Percentiles rank a stretch among this genome's conserved stretches.
These are phyloP conservation scores for Acer yangbiense DNA, from an alignment of 345 rosid species.

Conservation along the genomic window DNA sequence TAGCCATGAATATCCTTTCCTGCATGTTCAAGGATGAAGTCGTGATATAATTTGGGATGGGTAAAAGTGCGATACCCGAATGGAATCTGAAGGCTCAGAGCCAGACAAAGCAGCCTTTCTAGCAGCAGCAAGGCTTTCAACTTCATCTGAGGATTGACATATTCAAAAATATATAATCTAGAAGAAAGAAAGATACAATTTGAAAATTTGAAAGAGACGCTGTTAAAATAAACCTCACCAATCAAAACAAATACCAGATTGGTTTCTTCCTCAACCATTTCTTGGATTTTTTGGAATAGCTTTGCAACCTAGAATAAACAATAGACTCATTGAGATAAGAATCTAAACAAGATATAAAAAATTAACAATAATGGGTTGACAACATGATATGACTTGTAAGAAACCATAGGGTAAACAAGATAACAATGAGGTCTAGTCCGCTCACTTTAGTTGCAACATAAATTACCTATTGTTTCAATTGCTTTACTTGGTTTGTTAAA, in stretches of 20 bases:
- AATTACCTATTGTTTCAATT: neutral
- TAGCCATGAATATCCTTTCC: neutral
- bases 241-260: conserved; percentile 96
- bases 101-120: conserved; percentile 97
- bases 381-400: neutral
- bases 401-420: conserved; percentile 4
- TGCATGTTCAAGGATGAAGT: conserved; percentile 11
- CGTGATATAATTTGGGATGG: conserved; percentile 4
- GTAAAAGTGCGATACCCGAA: conserved; percentile 56
- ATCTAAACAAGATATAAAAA: neutral
- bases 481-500: neutral
- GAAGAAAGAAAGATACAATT: conserved; percentile 18
- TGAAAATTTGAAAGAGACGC: neutral
- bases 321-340: neutral
- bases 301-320: conserved; percentile 71
- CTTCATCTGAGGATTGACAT: conserved; percentile 78
- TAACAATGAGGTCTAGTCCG: neutral
- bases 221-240: conserved; percentile 60
- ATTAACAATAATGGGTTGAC: neutral
- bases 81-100: conserved; percentile 98
- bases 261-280: conserved; percentile 98
- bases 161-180: conserved; percentile 22
- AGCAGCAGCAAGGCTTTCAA: conserved; percentile 99
- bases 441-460: neutral
- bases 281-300: conserved; percentile 98